Evolutionary conservation across 1,139 yeast species (phyloP).

Genomic region (Pichia cactophila): DNA sequence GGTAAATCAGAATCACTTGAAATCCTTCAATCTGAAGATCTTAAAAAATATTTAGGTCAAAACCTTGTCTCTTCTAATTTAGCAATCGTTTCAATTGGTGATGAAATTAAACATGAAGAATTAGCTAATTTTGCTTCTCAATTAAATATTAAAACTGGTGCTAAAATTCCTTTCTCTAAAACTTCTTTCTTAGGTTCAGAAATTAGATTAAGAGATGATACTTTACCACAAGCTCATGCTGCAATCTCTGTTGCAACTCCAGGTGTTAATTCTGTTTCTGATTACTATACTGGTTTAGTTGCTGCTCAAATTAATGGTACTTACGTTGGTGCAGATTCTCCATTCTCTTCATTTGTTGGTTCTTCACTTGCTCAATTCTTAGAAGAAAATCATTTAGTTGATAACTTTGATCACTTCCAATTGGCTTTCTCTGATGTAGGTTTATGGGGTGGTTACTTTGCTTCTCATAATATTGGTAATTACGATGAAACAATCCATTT

Average conservation of each 20-base stretch:
- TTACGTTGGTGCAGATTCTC: slow-evolving; percentile 42
- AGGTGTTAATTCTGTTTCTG: slow-evolving; percentile 45
- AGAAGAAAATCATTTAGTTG: slow-evolving; percentile 66
- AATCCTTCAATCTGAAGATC: slow-evolving; percentile 51
- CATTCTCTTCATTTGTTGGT: slow-evolving; percentile 62
- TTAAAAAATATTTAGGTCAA: slow-evolving; percentile 46
- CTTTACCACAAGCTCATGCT: slow-evolving; percentile 71
- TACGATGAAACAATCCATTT: slow-evolving; percentile 75
- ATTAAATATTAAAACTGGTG: slow-evolving; percentile 42
- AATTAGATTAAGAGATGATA: slow-evolving; percentile 81
- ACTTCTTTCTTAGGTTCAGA: slow-evolving; percentile 76
- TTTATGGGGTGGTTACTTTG: slow-evolving; percentile 74
- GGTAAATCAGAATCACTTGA: slow-evolving; percentile 63
- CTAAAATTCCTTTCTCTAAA: slow-evolving; percentile 45
- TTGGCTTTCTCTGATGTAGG: slow-evolving; percentile 68
- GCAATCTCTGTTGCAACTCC: slow-evolving; percentile 72
- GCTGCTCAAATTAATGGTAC: slow-evolving; percentile 66
- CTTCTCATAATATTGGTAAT: slow-evolving; percentile 47
- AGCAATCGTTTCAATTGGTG: slow-evolving; percentile 66
- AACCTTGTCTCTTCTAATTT: slow-evolving; percentile 56
- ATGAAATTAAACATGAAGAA: slow-evolving; percentile 55
- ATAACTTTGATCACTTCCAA: slow-evolving; percentile 64
- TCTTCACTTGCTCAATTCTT: slow-evolving; percentile 76
- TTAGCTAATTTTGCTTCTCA: slow-evolving; percentile 58
- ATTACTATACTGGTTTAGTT: slow-evolving; percentile 63